A percentile compares a stretch with the other conserved stretches of the same genome.
phyloP scores from a whole-genome alignment of 345 rosid genomes.

The Theobroma cacao region DNA sequence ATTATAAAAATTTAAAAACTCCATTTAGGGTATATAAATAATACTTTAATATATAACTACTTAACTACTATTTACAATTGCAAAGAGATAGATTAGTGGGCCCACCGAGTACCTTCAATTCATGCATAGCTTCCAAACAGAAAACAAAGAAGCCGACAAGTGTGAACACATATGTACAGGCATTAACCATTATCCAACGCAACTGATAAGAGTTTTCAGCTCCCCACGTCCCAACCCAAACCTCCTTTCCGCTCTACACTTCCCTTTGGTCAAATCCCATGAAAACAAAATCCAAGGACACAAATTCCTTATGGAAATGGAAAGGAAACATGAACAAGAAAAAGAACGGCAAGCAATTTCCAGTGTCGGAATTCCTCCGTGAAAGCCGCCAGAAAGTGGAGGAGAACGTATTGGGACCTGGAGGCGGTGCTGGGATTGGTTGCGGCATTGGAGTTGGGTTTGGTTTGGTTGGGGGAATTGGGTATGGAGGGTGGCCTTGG shows the following conservation, averaged over 20 bases:
- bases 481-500: slow-evolving; percentile 38
- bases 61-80: no score
- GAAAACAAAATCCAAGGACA: slow-evolving; percentile 24
- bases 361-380: slow-evolving; percentile 39
- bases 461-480: slow-evolving; percentile 51
- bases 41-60: no score
- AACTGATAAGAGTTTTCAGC: neutral
- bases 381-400: slow-evolving; percentile 24
- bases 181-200: neutral
- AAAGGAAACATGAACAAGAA: slow-evolving; percentile 12
- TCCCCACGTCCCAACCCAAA: neutral
- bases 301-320: slow-evolving; percentile 33
- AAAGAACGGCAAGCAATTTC: slow-evolving; percentile 30
- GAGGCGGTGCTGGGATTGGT: slow-evolving; percentile 49
- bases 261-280: slow-evolving; percentile 14
- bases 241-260: neutral
- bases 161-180: no score
- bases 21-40: no score
- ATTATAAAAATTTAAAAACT: no score
- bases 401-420: slow-evolving; percentile 44
- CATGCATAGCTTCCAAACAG: no score
- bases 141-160: neutral
- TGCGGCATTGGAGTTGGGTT: slow-evolving; percentile 54
- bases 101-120: no score
- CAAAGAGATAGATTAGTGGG: no score